phyloP scores from a whole-genome alignment of 2,329 filamentous ascomycete genomes.

The Monosporascus sp. region DNA sequence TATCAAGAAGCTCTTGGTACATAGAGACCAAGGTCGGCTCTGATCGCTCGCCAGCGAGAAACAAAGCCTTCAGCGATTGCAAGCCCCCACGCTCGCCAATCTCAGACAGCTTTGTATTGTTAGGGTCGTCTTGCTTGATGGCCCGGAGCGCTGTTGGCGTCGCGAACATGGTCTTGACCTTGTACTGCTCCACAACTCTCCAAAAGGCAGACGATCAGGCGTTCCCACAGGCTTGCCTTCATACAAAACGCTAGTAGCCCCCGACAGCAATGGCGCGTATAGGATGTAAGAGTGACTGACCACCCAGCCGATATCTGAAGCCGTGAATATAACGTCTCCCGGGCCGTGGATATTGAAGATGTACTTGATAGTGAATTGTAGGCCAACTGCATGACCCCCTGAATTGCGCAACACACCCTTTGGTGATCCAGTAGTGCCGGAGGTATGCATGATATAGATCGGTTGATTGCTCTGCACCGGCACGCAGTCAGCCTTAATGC shows the following conservation, averaged over 20 bases:
- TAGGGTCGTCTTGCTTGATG: slow-evolving; percentile 79
- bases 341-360: slow-evolving; percentile 79
- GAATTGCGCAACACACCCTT: slow-evolving; percentile 72
- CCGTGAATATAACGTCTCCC: slow-evolving; percentile 62
- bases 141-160: slow-evolving; percentile 71
- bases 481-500: slow-evolving; percentile 67
- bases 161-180: slow-evolving; percentile 79
- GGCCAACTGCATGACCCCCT: slow-evolving; percentile 80
- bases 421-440: slow-evolving; percentile 65
- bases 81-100: slow-evolving; percentile 66
- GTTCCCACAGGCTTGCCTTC: slow-evolving; percentile 94
- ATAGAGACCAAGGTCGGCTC: slow-evolving; percentile 79
- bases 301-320: slow-evolving; percentile 82
- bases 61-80: slow-evolving; percentile 67
- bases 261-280: slow-evolving; percentile 79
- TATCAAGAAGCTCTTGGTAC: slow-evolving; percentile 69
- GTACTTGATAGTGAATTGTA: slow-evolving; percentile 77
- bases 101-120: slow-evolving; percentile 59
- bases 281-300: slow-evolving; percentile 84
- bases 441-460: slow-evolving; percentile 78
- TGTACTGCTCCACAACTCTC: slow-evolving; percentile 79
- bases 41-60: slow-evolving; percentile 83
- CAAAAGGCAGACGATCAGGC: slow-evolving; percentile 82
- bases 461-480: slow-evolving; percentile 72
- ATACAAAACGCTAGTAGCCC: slow-evolving; percentile 81